phyloP scores from a whole-genome alignment of 441 rosid genomes.

The Aleurites moluccanus region DNA sequence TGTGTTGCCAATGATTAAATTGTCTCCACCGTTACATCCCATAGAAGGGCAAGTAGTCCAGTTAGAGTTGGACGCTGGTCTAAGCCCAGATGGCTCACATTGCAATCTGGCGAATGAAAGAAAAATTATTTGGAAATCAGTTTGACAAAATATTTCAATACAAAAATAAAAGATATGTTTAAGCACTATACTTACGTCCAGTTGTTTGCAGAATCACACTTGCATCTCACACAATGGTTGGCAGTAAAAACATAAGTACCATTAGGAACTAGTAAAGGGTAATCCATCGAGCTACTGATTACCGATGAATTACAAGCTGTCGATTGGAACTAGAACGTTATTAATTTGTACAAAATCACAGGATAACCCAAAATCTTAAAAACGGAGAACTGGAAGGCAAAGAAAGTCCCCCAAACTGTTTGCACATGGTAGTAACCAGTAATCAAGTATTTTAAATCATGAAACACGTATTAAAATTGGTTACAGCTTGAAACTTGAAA shows the following conservation, averaged over 20 bases:
- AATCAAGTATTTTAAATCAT: background rate
- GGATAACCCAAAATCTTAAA: background rate
- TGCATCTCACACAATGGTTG: slow-evolving; percentile 62
- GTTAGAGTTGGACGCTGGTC: slow-evolving; percentile 31
- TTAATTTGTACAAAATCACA: background rate
- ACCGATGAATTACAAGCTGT: slow-evolving; percentile 81
- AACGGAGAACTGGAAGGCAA: background rate
- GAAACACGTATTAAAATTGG: background rate
- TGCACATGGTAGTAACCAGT: background rate
- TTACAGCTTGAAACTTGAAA: background rate
- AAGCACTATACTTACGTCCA: slow-evolving; percentile 53
- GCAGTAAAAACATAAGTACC: slow-evolving; percentile 64
- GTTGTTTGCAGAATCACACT: slow-evolving; percentile 50
- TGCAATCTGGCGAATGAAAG: slow-evolving; percentile 48
- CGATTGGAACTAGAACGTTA: background rate
- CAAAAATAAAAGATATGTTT: no score
- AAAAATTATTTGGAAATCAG: slow-evolving; percentile 11
- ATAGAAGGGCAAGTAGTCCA: slow-evolving; percentile 54
- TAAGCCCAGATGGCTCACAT: slow-evolving; percentile 56
- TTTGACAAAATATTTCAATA: background rate
- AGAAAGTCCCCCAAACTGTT: background rate
- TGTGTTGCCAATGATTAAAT: slow-evolving; percentile 42
- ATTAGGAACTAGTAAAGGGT: slow-evolving; percentile 48
- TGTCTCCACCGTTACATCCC: slow-evolving; percentile 51
- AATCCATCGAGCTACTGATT: slow-evolving; percentile 48